Percentiles rank a stretch among this genome's conserved stretches.
Evolutionary conservation across 1,139 yeast species (phyloP).

Genomic region (Taphrina communis): DNA sequence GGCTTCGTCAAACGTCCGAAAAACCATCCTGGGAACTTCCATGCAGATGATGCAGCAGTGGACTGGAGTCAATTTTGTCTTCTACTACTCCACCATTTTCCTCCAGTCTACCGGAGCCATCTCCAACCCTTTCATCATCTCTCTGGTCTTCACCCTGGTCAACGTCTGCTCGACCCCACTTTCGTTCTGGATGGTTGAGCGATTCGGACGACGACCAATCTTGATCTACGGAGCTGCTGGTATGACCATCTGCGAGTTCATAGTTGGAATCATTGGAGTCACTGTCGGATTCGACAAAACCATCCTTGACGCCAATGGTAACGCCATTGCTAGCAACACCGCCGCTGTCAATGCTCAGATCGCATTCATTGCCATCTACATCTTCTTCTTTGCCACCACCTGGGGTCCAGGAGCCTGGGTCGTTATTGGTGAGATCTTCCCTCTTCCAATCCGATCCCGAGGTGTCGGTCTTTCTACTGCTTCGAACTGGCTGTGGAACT

Average conservation of each 20-base stretch:
- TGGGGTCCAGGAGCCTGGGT: conserved; percentile 89
- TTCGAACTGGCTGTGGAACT: conserved; percentile 81
- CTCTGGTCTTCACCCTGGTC: conserved; percentile 66
- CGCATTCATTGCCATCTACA: conserved; percentile 72
- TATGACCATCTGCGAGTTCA: conserved; percentile 69
- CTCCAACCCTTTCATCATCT: conserved; percentile 54
- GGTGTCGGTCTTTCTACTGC: conserved; percentile 76
- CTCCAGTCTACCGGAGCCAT: conserved; percentile 81
- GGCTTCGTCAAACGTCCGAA: conserved; percentile 32
- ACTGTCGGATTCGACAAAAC: conserved; percentile 50
- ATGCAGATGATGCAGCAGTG: conserved; percentile 66
- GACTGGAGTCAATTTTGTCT: conserved; percentile 59
- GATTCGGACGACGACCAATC: conserved; percentile 72
- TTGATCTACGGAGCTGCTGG: conserved; percentile 67
- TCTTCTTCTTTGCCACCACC: conserved; percentile 74
- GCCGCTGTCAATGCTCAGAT: conserved; percentile 55
- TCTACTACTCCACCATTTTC: conserved; percentile 65
- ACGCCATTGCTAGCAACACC: conserved; percentile 49
- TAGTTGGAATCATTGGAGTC: conserved; percentile 73
- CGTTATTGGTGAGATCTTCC: conserved; percentile 72
- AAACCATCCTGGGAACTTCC: conserved; percentile 54
- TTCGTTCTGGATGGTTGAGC: conserved; percentile 65
- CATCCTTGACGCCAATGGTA: conserved; percentile 3
- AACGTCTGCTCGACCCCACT: conserved; percentile 68
- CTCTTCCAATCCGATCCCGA: conserved; percentile 73